Evolutionary conservation across 768 basidiomycete genomes (phyloP).

Genomic region (Favolaschia claudopus): DNA sequence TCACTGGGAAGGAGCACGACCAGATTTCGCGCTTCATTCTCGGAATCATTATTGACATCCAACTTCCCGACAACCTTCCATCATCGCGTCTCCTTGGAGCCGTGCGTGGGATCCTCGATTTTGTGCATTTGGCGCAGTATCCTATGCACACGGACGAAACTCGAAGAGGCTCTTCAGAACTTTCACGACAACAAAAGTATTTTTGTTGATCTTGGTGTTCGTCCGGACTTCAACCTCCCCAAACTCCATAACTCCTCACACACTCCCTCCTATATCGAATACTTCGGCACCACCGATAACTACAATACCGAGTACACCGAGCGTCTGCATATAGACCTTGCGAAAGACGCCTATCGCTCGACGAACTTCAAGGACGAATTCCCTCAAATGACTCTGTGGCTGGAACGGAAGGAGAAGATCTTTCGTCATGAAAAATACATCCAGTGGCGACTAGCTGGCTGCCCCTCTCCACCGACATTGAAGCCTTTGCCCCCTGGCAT

Average conservation of each 20-base stretch:
- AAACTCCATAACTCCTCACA: slow-evolving; percentile 42
- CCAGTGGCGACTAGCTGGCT: no score
- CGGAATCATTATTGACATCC: slow-evolving; percentile 2
- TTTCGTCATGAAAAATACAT: slow-evolving; percentile 34
- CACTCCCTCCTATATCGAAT: slow-evolving; percentile 35
- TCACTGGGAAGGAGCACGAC: neutral
- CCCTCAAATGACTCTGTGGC: slow-evolving; percentile 49
- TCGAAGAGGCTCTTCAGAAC: neutral
- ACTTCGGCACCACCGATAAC: no score
- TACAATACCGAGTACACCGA: no score
- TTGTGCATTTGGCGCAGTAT: neutral
- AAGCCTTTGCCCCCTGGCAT: slow-evolving; percentile 16
- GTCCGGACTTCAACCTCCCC: slow-evolving; percentile 42
- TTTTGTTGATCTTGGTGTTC: slow-evolving; percentile 27
- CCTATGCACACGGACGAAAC: neutral
- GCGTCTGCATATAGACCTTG: no score
- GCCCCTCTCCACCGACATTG: slow-evolving; percentile 1
- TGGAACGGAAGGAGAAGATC: slow-evolving; percentile 45
- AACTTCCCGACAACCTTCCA: neutral
- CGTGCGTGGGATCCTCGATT: neutral
- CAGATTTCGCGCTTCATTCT: neutral
- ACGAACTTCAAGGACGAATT: no score
- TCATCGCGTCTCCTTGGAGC: neutral
- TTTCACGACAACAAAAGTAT: slow-evolving; percentile 4
- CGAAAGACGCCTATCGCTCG: no score